phyloP scores from a whole-genome alignment of 148 eudicot genomes.

The Salicornia ramosissima region DNA sequence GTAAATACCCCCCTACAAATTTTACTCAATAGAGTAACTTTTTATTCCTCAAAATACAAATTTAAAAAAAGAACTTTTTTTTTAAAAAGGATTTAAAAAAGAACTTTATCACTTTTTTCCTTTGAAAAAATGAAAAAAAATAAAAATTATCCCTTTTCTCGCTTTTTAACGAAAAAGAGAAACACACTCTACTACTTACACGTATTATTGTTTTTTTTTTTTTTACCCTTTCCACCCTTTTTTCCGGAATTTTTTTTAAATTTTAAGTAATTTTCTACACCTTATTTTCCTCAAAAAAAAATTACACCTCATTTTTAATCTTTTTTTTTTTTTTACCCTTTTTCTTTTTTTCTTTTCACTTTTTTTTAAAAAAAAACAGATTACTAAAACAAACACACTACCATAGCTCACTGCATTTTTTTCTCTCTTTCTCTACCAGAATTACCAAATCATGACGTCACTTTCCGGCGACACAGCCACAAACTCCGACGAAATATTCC shows the following conservation, averaged over 20 bases:
- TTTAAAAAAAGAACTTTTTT: no score
- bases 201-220: neutral
- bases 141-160: neutral
- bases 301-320: no score
- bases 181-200: neutral
- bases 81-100: no score
- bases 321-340: neutral
- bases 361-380: no score
- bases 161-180: neutral
- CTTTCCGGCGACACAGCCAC: neutral
- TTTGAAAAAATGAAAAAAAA: no score
- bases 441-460: neutral
- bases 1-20: neutral
- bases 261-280: no score
- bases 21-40: no score
- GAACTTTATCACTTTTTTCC: neutral
- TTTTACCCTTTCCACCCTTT: neutral
- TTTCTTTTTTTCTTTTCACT: neutral
- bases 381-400: neutral
- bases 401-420: neutral
- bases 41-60: no score
- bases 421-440: neutral
- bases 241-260: neutral
- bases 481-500: slow-evolving; percentile 21
- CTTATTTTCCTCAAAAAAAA: no score